Evolutionary conservation across 306 rosid species (phyloP), one percentile per base, ranked within the genome.

Genomic region (Medicago arabica): DNA sequence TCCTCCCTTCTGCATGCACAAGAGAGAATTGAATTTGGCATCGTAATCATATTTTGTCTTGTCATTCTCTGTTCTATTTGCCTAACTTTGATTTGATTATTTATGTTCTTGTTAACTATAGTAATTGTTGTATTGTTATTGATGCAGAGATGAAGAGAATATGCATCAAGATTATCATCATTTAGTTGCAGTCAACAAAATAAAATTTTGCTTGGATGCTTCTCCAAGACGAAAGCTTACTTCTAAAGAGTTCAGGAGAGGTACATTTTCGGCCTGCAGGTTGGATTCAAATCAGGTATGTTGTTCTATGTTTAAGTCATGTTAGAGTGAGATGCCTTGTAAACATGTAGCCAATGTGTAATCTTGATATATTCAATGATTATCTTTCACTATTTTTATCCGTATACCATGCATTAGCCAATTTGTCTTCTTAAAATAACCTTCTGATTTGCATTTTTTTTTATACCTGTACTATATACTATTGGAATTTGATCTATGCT

Each of bases 211-310:
- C 85, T 89, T 92, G 87, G 97, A 89, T 69, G 93, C 90, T 77
- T 88, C 97, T 79, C 84, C 91, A 17, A 86, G 77, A 72, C 75
- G 61, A 77, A 92, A 83, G 85, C 84, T 83, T 79, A 89, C 92
- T 64, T 86, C 93, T 2, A 84, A 83, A 79, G 96, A 89, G 80
- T 44, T 67, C 44, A 60, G 17, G 79, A 80, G 92, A 82, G 89
- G 82, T 44, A 82, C 90, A 78, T 89, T 95, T 86, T 88, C 88
- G 19, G 86, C 96, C 41, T 95, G 97, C 79, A 82, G 70, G 49
- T 19, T 80, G 85, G 89, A 90, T 60, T 80, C 88, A 28, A 92
- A 92, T 80, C 99, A 95, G 97, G 99, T 90, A 84, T 31, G 28
- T 23, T 50, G 44, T 6, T 67, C 49, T 4, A 7, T 44, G 23